Percentiles rank a stretch among this genome's conserved stretches.
phyloP scores from a whole-genome alignment of 2,329 filamentous ascomycete species.

The Xylariaceae sp. region DNA sequence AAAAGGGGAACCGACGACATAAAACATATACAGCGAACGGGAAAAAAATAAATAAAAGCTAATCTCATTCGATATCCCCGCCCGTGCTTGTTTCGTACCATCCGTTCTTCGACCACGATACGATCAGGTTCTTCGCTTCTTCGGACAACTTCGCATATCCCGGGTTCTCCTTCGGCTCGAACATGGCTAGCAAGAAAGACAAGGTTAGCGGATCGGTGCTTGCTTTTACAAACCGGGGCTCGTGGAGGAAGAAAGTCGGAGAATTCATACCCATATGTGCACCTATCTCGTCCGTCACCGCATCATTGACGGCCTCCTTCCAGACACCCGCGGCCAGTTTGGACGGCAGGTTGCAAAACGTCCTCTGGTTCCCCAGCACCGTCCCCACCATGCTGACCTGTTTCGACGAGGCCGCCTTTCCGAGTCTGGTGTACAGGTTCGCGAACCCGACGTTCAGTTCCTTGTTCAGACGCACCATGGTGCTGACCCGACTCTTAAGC shows the following conservation, averaged over 20 bases:
- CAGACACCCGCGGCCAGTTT: conserved; percentile 51
- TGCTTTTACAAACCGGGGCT: too few relatives aligned
- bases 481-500: conserved; percentile 66
- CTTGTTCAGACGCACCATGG: conserved; percentile 57
- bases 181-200: conserved; percentile 52
- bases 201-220: too few relatives aligned
- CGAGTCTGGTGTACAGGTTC: conserved; percentile 83
- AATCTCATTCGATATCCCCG: conserved; percentile 27
- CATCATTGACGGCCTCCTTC: conserved; percentile 71
- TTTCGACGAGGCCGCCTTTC: conserved; percentile 56
- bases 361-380: conserved; percentile 65
- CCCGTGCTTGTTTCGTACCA: conserved; percentile 57
- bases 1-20: conserved; percentile 10
- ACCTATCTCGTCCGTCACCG: conserved; percentile 68
- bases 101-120: conserved; percentile 57
- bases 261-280: conserved; percentile 69
- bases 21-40: conserved; percentile 9
- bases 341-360: conserved; percentile 79
- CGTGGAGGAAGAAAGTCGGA: neutral
- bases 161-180: conserved; percentile 65
- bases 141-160: conserved; percentile 64
- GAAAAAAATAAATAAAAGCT: conserved; percentile 2
- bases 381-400: conserved; percentile 48
- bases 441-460: conserved; percentile 70
- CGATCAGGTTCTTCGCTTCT: conserved; percentile 59